These are phyloP conservation scores for Talaromyces proteolyticus DNA, from an alignment of 495 filamentous ascomycete species.

Conservation along the genomic window DNA sequence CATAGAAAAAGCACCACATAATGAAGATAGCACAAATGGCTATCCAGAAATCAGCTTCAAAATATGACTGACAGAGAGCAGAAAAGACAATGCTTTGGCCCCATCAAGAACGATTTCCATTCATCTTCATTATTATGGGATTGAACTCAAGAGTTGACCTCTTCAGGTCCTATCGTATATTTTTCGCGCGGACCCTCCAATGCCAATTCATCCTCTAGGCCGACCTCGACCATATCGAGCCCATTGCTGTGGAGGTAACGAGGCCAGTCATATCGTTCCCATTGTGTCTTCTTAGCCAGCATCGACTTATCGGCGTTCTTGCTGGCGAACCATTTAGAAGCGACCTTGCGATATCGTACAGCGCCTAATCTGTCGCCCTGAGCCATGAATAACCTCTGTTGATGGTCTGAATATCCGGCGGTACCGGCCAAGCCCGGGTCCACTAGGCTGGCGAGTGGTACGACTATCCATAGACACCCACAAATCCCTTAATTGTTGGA, in stretches of 20 bases:
- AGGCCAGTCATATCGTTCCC: conserved; percentile 9
- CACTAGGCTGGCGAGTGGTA: conserved; percentile 6
- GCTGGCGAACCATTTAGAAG: conserved; percentile 5
- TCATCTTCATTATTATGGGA: too few species aligned
- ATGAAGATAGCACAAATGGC: too few species aligned
- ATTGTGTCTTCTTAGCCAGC: conserved; percentile 6
- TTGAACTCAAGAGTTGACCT: too few species aligned
- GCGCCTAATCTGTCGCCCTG: conserved; percentile 8
- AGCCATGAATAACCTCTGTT: conserved; percentile 9
- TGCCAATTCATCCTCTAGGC: conserved; percentile 7
- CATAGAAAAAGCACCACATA: too few species aligned
- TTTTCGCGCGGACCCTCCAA: conserved; percentile 8
- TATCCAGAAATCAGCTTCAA: too few species aligned
- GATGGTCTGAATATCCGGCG: conserved; percentile 7
- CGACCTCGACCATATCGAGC: conserved; percentile 9
- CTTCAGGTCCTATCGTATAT: background rate
- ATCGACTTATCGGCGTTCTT: conserved; percentile 6
- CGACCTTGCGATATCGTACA: conserved; percentile 11
- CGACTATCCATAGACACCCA: too few species aligned
- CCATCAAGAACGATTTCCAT: too few species aligned
- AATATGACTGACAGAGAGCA: too few species aligned
- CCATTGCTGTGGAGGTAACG: conserved; percentile 8
- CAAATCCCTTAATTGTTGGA: too few species aligned
- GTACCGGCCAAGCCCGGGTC: background rate
- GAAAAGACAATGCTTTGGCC: too few species aligned